Base-by-base conservation (phyloP, 306 rosid genomes). In the Alnus glutinosa region DNA sequence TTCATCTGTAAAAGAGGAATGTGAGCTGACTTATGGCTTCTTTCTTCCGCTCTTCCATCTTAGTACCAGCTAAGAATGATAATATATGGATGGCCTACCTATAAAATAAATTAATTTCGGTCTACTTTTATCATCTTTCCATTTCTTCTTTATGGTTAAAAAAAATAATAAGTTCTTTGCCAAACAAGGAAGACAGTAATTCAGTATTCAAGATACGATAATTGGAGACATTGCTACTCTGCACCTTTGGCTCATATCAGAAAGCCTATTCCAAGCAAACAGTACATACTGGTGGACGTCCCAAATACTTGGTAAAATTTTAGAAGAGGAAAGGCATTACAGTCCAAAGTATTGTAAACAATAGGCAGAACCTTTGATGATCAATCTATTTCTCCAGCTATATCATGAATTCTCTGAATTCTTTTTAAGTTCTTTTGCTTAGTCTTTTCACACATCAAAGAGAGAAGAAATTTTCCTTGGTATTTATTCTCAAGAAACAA, bases 1-100 rank as follows among this genome's bases (percentile, higher is more conserved):
- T 87, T 71, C 84, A 87, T 79, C 84, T 87, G 37, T 87, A 78
- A 36, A 42, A 18, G 10, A 67, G 72, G 14, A 16, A 47, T 37
- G 1, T 36, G 34, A 57, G 6, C 46, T 74, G 76, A 10, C 8
- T 61, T 9, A 32, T 3, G 11, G 42, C 18, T 4, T 23, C 37
- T 11, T 30, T 30, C 16, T 30, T 61, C 14, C 18, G 39, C 4
- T 66, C 28, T 15, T 37, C 30, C 71, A 66, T 66, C 30, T 5
- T 3, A 7, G 71, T 15, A 66, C 23, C 37, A 57, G 34, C 39
- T 28, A 28, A 59, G 66, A 59, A 23, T 1, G 0, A 59, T 28
- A 59, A 28, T 2, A 10, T 9, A 49, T 9, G 52, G 52, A 18
- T 55, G 3, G 36, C 36, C 66, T 1, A 5, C 32, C 5, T 19